Evolutionary conservation across 108 stramenopile species (phyloP).

Genomic region (Cyclotella choctawhatcheeana): DNA sequence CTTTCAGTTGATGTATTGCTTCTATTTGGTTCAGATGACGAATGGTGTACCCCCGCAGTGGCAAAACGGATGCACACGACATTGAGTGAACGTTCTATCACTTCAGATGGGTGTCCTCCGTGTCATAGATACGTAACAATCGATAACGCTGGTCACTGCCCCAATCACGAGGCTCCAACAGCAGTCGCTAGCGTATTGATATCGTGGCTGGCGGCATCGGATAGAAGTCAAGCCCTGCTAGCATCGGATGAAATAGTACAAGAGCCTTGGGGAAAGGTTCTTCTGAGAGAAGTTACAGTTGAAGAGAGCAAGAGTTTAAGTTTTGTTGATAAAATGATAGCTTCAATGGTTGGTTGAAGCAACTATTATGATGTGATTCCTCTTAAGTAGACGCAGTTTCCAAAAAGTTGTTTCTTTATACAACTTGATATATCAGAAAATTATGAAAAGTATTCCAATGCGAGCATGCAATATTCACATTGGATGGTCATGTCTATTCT

Average conservation of each 20-base stretch:
- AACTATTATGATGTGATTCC: no score
- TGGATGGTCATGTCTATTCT: no score
- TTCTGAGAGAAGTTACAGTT: constrained; percentile 44
- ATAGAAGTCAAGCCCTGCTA: constrained; percentile 20
- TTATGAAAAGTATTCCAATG: no score
- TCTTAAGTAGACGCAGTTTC: no score
- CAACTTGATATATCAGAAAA: no score
- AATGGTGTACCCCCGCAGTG: constrained; percentile 69
- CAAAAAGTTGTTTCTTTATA: no score
- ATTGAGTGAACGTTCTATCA: constrained; percentile 20
- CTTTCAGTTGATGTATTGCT: constrained; percentile 73
- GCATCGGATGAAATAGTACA: constrained; percentile 25
- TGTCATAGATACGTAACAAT: constrained; percentile 62
- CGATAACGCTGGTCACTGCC: constrained; percentile 83
- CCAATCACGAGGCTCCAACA: constrained; percentile 81
- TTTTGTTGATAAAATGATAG: constrained; percentile 52
- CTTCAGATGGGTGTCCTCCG: neutral
- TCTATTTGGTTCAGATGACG: constrained; percentile 77
- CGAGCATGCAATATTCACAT: no score
- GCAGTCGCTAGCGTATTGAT: constrained; percentile 62
- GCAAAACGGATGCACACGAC: constrained; percentile 57
- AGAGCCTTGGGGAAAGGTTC: constrained; percentile 67
- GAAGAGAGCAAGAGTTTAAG: constrained; percentile 52
- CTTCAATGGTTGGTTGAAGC: constrained; percentile 37
- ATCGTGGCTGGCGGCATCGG: constrained; percentile 44